Base-by-base conservation (phyloP, 2,329 filamentous ascomycete species). In the Penicillium sp. region DNA sequence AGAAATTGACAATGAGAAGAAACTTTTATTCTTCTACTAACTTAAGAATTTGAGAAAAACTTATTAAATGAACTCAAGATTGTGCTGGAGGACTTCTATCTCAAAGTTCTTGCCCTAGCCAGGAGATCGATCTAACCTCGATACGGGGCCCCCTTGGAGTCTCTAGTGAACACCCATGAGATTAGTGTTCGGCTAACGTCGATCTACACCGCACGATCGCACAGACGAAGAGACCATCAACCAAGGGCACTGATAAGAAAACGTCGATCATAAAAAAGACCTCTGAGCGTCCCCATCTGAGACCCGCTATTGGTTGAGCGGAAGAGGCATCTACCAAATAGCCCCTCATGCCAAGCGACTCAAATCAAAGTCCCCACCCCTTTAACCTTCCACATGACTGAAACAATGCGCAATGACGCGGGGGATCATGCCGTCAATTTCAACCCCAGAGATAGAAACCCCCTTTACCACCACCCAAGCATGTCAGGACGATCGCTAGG, bases 381-480 rank as follows among this genome's bases (percentile, higher is more conserved):
- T 25, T 42, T 29, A 31, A 22, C 45, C 29, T 45, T 49, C 57
- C 55, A 55, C 57, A 49, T 55, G 54, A 55, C 49, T 31, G 45
- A 35, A 44, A 23, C 23, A 31, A 54, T 59, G 58, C 54, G 42
- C 51, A 48, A 56, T 61, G 58, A 61, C 56, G 51, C 53, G 43
- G 20, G 42, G 44, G 27, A 53, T 15, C 35, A 33, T 45, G 31
- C 47, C 15, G 7, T 40, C 22, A 29, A 41, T 18, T 33, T 25
- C 4, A 18, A 37, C n/a, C 33, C 41, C 25, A 43, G 31, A 40
- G 27, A 43, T 40, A 33, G 35, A 45, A 40, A 20, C 45, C 26
- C 27, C 44, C n/a, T 9, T 18, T 29, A 31, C 6, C 15, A 26
- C 26, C 27, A 7, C 20, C 26, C 12, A 23, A 35, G 11, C n/a